These are phyloP conservation scores for Neonectria coccinea DNA, from an alignment of 2,329 filamentous ascomycete species.

Conservation along the genomic window DNA sequence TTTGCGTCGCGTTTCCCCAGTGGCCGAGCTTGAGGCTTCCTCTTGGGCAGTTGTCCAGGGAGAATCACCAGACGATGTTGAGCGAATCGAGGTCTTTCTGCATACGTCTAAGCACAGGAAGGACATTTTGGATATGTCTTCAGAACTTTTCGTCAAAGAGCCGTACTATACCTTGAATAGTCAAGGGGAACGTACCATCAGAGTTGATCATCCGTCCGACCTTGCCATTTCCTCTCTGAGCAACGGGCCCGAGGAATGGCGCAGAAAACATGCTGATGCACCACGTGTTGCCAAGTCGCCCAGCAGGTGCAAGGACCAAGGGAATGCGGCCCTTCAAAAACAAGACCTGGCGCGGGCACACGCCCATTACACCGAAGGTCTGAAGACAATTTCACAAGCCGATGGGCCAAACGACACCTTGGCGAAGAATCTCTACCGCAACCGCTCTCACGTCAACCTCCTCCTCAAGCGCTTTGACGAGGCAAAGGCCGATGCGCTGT, in stretches of 20 bases:
- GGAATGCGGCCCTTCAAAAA: conserved; percentile 46
- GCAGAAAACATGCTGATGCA: neutral
- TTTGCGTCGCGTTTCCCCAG: conserved; percentile 45
- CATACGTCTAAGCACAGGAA: conserved; percentile 50
- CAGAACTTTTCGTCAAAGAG: conserved; percentile 59
- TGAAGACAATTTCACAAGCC: conserved; percentile 17
- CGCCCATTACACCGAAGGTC: conserved; percentile 44
- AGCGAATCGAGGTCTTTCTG: conserved; percentile 48
- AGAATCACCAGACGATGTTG: conserved; percentile 37
- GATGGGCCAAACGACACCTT: conserved; percentile 31
- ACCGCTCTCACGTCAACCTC: conserved; percentile 49
- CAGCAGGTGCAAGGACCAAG: conserved; percentile 42
- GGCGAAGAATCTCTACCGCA: conserved; percentile 49
- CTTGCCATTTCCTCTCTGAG: conserved; percentile 35
- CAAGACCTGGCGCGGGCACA: conserved; percentile 38
- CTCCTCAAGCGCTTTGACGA: conserved; percentile 48
- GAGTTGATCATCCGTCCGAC: conserved; percentile 52
- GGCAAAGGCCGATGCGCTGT: conserved; percentile 44
- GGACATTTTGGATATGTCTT: conserved; percentile 50
- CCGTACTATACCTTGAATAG: conserved; percentile 60
- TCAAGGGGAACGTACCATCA: conserved; percentile 55
- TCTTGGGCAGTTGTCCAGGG: conserved; percentile 51
- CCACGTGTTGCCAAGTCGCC: conserved; percentile 24
- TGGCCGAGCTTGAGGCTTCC: conserved; percentile 38
- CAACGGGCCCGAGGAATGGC: conserved; percentile 36